Evolutionary conservation across 768 basidiomycete genomes (phyloP), one percentile per base, ranked within the genome.

Genomic region (Leucocoprinus birnbaumii): DNA sequence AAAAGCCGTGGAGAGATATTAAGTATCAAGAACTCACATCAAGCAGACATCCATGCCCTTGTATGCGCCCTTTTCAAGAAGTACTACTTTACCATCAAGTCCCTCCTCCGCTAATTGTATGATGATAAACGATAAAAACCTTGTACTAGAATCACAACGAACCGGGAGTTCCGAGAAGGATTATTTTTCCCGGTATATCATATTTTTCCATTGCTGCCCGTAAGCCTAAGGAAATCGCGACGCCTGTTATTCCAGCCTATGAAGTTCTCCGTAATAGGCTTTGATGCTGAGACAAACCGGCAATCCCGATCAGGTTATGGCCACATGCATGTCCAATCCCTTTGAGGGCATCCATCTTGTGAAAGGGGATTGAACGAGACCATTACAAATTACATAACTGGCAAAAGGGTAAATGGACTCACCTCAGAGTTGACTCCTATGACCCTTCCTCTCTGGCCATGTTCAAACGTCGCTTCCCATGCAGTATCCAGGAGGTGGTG

Each of bases 111-210:
- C 91, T 89, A 22, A 35, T 35, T n/a, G n/a, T n/a, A n/a, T n/a
- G n/a, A n/a, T n/a, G n/a, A n/a, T 14, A 56, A 45, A 46, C 25
- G 43, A 44, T 48, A 9, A 45, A 59, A 25, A 63, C n/a, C n/a
- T n/a, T n/a, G n/a, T n/a, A n/a, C n/a, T n/a, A n/a, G n/a, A n/a
- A n/a, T n/a, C n/a, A 46, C 27, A 51, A 16, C 8, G 13, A 25
- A 85, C 84, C 84, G 59, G 90, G 90, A 13, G 90, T 93, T 44
- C 90, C 90, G 8, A 93, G 76, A 22, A 92, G 75, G 54, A 92
- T 72, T 35, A 93, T 71, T 52, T 78, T 90, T 6, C 88, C 90
- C 26, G 83, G 62, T 42, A 87, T 73, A 61, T 82, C 71, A 65
- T 85, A 82, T 50, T 78, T 73, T 68, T 83, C 72, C 58, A 92